These are phyloP conservation scores for Solanum lignicaule DNA, from an alignment of 257 asterid genomes.

Conservation along the genomic window DNA sequence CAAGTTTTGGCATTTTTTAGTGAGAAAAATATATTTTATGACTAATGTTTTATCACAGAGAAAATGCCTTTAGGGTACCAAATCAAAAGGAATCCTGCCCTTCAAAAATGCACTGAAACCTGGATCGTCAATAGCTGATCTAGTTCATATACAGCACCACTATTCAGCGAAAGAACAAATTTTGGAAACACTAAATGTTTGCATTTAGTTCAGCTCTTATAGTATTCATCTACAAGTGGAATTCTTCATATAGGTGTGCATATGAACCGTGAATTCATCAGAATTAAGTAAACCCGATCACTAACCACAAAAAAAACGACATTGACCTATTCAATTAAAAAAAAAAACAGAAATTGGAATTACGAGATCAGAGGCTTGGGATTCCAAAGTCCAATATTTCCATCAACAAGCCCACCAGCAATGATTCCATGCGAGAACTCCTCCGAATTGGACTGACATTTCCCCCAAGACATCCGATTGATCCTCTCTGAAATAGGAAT, in stretches of 20 bases:
- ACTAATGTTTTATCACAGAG: background rate
- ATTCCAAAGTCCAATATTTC: conserved; percentile 91
- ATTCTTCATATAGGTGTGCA: background rate
- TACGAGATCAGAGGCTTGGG: conserved; percentile 81
- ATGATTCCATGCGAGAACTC: conserved; percentile 68
- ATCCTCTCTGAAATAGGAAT: conserved; percentile 77
- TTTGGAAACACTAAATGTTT: background rate
- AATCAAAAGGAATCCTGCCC: background rate
- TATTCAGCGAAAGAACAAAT: background rate
- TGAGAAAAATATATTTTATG: background rate
- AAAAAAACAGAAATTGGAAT: background rate
- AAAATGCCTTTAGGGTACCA: background rate
- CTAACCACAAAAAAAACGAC: background rate
- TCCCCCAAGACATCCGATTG: conserved; percentile 85
- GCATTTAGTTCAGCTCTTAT: background rate
- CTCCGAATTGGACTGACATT: conserved; percentile 46
- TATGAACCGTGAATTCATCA: background rate
- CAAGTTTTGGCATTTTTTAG: background rate
- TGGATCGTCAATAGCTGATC: background rate
- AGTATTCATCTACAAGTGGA: background rate
- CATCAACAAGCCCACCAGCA: conserved; percentile 97
- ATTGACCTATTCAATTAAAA: background rate
- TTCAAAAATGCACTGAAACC: background rate
- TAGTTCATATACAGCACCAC: background rate
- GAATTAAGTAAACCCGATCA: background rate